phyloP scores from a whole-genome alignment of 345 rosid species.

The Lepidium africanum region DNA sequence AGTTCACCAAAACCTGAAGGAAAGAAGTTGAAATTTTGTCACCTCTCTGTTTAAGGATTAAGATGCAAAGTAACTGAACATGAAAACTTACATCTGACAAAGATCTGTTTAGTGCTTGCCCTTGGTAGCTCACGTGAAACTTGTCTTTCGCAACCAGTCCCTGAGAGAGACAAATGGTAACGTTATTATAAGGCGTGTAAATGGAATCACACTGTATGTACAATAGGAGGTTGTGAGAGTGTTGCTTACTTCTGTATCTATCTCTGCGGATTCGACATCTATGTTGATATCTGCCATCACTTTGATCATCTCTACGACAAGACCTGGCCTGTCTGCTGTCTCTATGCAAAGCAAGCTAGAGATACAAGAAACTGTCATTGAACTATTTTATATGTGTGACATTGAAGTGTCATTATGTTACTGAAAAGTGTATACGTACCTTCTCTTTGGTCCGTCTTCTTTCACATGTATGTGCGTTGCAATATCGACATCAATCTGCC shows the following conservation, averaged over 20 bases:
- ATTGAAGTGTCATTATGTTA: not conserved
- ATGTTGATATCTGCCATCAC: slow-evolving; percentile 73
- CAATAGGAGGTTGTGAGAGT: not conserved
- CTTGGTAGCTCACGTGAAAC: slow-evolving; percentile 93
- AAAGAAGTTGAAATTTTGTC: not conserved
- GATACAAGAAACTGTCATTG: not conserved
- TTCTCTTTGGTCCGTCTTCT: slow-evolving; percentile 84
- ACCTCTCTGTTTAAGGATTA: not conserved
- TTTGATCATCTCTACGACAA: slow-evolving; percentile 80
- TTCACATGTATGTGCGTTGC: slow-evolving; percentile 66
- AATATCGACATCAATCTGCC: slow-evolving; percentile 87
- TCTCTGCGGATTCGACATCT: slow-evolving; percentile 86
- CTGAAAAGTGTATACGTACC: slow-evolving; percentile 36
- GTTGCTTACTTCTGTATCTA: slow-evolving; percentile 73
- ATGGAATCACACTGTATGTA: not conserved
- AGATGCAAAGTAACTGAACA: not conserved
- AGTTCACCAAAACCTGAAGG: slow-evolving; percentile 65
- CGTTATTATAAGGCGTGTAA: not conserved
- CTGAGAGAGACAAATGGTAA: slow-evolving; percentile 28
- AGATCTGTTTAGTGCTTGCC: slow-evolving; percentile 62
- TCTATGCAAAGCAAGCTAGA: slow-evolving; percentile 74
- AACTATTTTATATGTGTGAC: not conserved
- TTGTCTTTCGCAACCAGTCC: slow-evolving; percentile 92
- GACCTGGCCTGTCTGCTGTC: slow-evolving; percentile 96
- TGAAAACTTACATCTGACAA: slow-evolving; percentile 56